A percentile compares a stretch with the other conserved stretches of the same genome.
phyloP scores from a whole-genome alignment of 78 protist species.

The Tieghemostelium lacteum region DNA sequence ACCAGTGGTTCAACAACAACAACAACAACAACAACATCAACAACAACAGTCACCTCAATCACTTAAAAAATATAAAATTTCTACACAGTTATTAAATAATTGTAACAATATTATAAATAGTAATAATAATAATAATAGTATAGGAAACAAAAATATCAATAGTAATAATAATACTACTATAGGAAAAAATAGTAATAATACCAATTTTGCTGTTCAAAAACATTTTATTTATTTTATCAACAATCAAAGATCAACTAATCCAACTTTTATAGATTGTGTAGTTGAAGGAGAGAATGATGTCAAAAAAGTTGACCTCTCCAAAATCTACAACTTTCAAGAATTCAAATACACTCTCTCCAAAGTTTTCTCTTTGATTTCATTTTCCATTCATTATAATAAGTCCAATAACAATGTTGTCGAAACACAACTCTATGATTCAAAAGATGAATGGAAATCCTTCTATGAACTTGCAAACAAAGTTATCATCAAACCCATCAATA shows the following conservation, averaged over 20 bases:
- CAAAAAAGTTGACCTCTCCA: slow-evolving; percentile 2
- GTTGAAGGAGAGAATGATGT: neutral
- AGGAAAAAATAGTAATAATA: neutral
- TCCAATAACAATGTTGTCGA: too few relatives aligned
- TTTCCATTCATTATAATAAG: neutral
- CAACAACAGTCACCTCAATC: neutral
- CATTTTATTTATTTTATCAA: too few relatives aligned
- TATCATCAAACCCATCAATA: slow-evolving; percentile 2
- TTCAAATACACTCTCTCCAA: neutral
- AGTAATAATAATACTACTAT: neutral
- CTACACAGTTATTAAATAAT: neutral
- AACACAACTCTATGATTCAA: neutral
- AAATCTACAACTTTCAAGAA: neutral
- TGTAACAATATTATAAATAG: neutral
- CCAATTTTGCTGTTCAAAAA: neutral
- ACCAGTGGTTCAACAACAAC: neutral
- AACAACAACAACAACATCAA: neutral
- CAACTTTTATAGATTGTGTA: neutral
- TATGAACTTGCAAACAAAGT: neutral
- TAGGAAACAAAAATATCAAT: neutral
- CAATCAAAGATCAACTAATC: neutral
- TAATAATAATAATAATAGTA: neutral
- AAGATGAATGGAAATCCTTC: slow-evolving; percentile 11
- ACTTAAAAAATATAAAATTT: neutral
- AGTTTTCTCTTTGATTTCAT: slow-evolving; percentile 13